phyloP scores from a whole-genome alignment of 768 basidiomycete species.

The Jaapia argillacea region DNA sequence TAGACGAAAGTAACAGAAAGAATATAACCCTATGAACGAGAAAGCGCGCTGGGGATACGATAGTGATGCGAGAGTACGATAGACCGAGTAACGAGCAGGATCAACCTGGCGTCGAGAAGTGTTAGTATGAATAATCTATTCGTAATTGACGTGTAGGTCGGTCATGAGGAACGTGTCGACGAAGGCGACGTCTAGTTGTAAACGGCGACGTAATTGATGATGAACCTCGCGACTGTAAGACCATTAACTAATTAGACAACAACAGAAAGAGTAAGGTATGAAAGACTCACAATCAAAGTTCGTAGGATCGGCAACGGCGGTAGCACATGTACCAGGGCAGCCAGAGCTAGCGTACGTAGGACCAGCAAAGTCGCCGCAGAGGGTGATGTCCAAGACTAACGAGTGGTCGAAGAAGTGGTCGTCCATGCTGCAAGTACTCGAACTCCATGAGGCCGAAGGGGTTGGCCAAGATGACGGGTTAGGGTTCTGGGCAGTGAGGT shows the following conservation, averaged over 20 bases:
- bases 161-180: no score
- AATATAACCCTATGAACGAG: no score
- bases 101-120: no score
- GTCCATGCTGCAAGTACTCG: constrained; percentile 23
- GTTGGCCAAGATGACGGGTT: constrained; percentile 31
- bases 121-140: no score
- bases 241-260: constrained; percentile 1
- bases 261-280: constrained; percentile 5
- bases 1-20: no score
- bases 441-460: constrained; percentile 28
- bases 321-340: constrained; percentile 24
- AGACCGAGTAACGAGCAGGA: no score
- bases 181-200: constrained; percentile 34
- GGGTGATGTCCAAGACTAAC: constrained; percentile 30
- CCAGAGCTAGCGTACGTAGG: constrained; percentile 17
- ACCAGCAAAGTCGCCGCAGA: constrained; percentile 36
- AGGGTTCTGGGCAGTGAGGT: constrained; percentile 24
- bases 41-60: no score
- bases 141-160: no score
- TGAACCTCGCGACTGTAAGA: constrained; percentile 41
- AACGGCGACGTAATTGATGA: constrained; percentile 45
- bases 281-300: constrained; percentile 39
- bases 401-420: constrained; percentile 26
- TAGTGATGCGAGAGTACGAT: no score
- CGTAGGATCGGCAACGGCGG: constrained; percentile 37